Base-by-base conservation (phyloP, 2,329 filamentous ascomycete genomes). In the Talaromyces sp. region DNA sequence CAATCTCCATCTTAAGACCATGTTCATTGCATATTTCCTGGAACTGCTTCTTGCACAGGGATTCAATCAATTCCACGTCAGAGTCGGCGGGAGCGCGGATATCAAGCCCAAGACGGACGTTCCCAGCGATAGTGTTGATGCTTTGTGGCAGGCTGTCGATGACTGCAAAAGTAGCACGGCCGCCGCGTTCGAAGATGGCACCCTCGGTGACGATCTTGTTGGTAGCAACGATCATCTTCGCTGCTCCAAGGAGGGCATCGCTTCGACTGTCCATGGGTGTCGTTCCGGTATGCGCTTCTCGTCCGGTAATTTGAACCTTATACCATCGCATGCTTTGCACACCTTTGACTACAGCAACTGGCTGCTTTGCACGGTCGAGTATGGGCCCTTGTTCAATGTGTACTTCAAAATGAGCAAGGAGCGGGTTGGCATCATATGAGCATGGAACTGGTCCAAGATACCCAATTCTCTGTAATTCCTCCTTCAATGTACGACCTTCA, bases 361-460 rank as follows among this genome's bases (percentile, higher is more conserved):
- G 86, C 65, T 85, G 81, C 16, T 81, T 76, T 13, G 82, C 80
- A 27, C 82, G 82, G 70, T 91, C 88, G 0, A 93, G 82, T 14
- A 91, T 85, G 0, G 90, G 89, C 0, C 90, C 90, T 73, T 94
- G 91, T 73, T 93, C 91, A 56, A 93, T 93, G 71, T 93, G 91
- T 4, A 93, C 80, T 74, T 93, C 90, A 70, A 93, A 93, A 73
- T 93, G 90, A 0, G 89, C 90, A 0, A 84, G 88, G 73, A 93
- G 86, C 0, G 89, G 88, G 50, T 82, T 84, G 24, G 80, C 80
- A 63, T 81, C 75, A 70, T 85, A 77, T 64, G 81, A 85, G 19
- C 84, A 84, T 14, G 84, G 80, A 0, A 81, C 76, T 0, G 75
- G 69, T 4, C 90, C 90, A 0, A 91, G 76, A 67, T 89, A 92